phyloP scores from a whole-genome alignment of 169 alveolate species.

The Theileria equi region DNA sequence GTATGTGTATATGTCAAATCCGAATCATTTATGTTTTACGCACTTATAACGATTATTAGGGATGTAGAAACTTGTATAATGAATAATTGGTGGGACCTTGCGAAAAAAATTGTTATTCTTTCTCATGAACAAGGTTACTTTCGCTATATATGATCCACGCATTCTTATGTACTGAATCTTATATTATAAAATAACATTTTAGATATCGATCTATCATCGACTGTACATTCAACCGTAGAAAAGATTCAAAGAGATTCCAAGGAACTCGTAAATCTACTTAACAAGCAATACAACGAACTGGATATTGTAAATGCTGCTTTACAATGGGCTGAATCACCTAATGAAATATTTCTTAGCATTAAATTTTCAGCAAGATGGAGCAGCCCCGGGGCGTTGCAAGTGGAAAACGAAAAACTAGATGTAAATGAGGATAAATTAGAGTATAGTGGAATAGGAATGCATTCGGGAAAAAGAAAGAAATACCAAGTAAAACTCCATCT shows the following conservation, averaged over 20 bases:
- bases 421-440: conserved; percentile 63
- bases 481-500: conserved; percentile 75
- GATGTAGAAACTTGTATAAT: conserved; percentile 54
- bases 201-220: conserved; percentile 55
- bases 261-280: conserved; percentile 49
- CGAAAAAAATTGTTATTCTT: conserved; percentile 34
- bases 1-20: conserved; percentile 2
- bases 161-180: not conserved
- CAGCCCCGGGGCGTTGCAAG: conserved; percentile 90
- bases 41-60: not conserved
- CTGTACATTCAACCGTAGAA: conserved; percentile 36
- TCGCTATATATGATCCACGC: not conserved
- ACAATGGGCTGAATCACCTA: conserved; percentile 95
- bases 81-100: conserved; percentile 65
- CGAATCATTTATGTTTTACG: not conserved
- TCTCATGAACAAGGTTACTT: conserved; percentile 54
- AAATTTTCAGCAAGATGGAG: conserved; percentile 93
- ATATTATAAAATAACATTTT: not conserved
- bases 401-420: conserved; percentile 71
- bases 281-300: conserved; percentile 45
- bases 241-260: conserved; percentile 37
- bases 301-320: conserved; percentile 88
- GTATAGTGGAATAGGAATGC: conserved; percentile 82
- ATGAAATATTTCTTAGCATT: conserved; percentile 81
- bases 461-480: conserved; percentile 78